Percentiles rank a stretch among this genome's conserved stretches.
Conservation (phyloP, 2,329 filamentous ascomycete species). For the Stemphylium beticola region DNA sequence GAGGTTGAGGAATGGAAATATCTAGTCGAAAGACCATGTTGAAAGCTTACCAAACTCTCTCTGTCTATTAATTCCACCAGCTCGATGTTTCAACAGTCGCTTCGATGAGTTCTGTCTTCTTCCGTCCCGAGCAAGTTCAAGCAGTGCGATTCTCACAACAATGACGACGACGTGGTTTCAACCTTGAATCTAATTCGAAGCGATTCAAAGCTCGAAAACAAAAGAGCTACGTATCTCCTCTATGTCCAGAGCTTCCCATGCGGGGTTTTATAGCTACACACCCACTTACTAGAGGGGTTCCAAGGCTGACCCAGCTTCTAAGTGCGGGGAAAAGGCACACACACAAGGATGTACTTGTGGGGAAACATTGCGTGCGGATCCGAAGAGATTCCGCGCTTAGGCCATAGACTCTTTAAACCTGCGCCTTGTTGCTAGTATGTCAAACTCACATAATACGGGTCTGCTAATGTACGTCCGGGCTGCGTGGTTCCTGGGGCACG, state of each 20-base stretch:
- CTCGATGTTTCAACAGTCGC: background rate
- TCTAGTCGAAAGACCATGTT: background rate
- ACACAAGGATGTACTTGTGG: constrained; percentile 32
- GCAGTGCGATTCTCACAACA: background rate
- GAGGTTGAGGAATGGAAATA: background rate
- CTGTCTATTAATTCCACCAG: background rate
- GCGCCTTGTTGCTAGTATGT: too few relatives aligned
- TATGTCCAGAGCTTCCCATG: constrained; percentile 4
- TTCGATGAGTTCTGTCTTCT: too few relatives aligned
- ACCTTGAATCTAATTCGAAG: background rate
- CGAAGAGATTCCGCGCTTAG: constrained; percentile 17
- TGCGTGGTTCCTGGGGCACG: too few relatives aligned
- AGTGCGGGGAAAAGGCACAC: constrained; percentile 33
- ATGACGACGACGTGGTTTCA: background rate
- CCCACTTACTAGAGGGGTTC: constrained; percentile 14
- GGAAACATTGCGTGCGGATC: constrained; percentile 33
- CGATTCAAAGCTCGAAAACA: background rate
- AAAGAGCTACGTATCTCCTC: background rate
- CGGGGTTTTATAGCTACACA: constrained; percentile 36
- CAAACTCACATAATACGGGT: background rate
- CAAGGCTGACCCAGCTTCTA: constrained; percentile 9
- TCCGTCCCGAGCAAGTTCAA: background rate
- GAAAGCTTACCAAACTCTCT: background rate
- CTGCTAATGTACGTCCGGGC: background rate
- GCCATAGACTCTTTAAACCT: constrained; percentile 3